Evolutionary conservation across 257 asterid genomes (phyloP), one percentile per base, ranked within the genome.

Genomic region (Scutellaria baicalensis): DNA sequence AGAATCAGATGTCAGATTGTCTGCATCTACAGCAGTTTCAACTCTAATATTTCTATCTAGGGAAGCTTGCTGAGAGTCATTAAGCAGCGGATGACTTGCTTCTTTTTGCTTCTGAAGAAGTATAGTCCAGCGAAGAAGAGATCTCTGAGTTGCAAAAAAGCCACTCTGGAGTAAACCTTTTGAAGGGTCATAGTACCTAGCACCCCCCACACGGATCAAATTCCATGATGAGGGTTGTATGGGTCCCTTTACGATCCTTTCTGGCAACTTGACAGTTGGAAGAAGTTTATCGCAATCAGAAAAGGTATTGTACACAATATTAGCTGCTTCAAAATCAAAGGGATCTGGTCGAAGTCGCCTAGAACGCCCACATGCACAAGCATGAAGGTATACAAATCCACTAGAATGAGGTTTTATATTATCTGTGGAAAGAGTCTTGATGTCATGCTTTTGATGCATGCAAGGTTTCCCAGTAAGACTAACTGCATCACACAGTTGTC

Each of bases 301-400:
- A 76, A 88, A 89, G 68, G 45, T 59, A 76, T 70, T 83, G 59
- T 70, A 79, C 1, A 77, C 72, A 78, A 74, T 77, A 78, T 93
- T 93, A 39, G 99, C 97, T 36, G 92, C 66, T 76, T 88, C 93
- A 72, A 79, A 88, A 84, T 94, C 95, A 75, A 91, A 94, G 45
- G 99, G 99, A 75, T 94, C 99, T 16, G 92, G 80, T 57, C 86
- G 82, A 47, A 86, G 79, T 70, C 77, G 87, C 77, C 97, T 88
- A n/a, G 97, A 84, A 62, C 99, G 99, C 36, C 99, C 97, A 81
- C 99, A 94, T 14, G 92, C 95, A 86, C 99, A 94, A n/a, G 97
- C 97, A 80, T 94, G 97, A 77, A 94, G 97, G 83, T 91, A 94
- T 21, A 86, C 89, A 67, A 73, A 88, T 73, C 97, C 97, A 77